Conservation (phyloP, 768 basidiomycete genomes). For the Baorangia bicolor region DNA sequence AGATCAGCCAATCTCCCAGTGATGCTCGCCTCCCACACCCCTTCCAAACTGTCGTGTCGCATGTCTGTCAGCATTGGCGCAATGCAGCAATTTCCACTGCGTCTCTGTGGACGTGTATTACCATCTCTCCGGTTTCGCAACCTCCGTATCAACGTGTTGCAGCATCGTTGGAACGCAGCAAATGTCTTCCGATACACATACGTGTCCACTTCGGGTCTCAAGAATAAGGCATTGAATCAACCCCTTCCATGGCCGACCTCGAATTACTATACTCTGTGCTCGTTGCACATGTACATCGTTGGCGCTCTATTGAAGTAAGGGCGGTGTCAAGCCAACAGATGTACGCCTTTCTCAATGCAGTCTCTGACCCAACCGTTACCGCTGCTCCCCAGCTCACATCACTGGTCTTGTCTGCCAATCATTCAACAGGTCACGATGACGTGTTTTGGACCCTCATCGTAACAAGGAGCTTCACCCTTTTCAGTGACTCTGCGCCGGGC, state of each 20-base stretch:
- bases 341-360: slow-evolving; percentile 39
- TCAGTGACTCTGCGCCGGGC: too few species aligned
- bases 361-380: slow-evolving; percentile 34
- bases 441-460: slow-evolving; percentile 24
- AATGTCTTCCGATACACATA: slow-evolving; percentile 54
- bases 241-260: slow-evolving; percentile 13
- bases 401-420: slow-evolving; percentile 54
- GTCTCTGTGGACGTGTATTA: slow-evolving; percentile 50
- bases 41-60: slow-evolving; percentile 57
- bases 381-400: slow-evolving; percentile 52
- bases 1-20: slow-evolving; percentile 2
- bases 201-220: slow-evolving; percentile 42
- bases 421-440: slow-evolving; percentile 38
- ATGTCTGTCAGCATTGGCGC: slow-evolving; percentile 60
- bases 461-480: slow-evolving; percentile 41
- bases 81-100: slow-evolving; percentile 47
- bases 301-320: too few species aligned
- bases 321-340: slow-evolving; percentile 49
- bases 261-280: too few species aligned
- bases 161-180: slow-evolving; percentile 47
- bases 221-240: slow-evolving; percentile 14
- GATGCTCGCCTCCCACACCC: slow-evolving; percentile 19
- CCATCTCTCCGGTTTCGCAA: slow-evolving; percentile 20
- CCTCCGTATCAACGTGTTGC: slow-evolving; percentile 44
- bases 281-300: too few species aligned